Evolutionary conservation across 805 yeast species (phyloP).

Genomic region (Candida oleophila): DNA sequence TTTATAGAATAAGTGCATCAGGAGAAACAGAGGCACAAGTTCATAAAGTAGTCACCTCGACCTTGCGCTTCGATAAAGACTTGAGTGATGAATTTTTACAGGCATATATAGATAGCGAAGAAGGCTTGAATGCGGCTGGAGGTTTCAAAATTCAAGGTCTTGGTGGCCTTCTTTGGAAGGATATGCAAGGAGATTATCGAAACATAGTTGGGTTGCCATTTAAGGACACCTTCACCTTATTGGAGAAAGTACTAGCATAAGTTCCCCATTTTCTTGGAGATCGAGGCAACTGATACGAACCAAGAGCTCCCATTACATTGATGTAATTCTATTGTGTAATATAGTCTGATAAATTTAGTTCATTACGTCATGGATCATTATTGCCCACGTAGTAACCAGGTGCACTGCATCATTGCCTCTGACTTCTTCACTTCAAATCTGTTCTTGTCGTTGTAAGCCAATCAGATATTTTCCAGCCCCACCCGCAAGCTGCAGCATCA

Average conservation of each 20-base stretch:
- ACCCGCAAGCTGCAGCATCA: too few relatives aligned
- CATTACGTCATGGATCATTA: background rate
- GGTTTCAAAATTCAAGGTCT: constrained; percentile 83
- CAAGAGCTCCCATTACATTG: too few relatives aligned
- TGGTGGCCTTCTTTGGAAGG: constrained; percentile 63
- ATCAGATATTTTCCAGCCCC: too few relatives aligned
- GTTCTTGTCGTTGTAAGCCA: too few relatives aligned
- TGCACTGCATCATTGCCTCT: background rate
- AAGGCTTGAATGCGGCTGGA: constrained; percentile 85
- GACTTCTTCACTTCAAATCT: too few relatives aligned
- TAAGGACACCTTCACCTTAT: constrained; percentile 48
- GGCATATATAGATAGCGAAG: constrained; percentile 65
- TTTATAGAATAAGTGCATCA: constrained; percentile 16
- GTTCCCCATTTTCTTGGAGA: too few relatives aligned
- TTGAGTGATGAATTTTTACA: constrained; percentile 56
- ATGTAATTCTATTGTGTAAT: too few relatives aligned
- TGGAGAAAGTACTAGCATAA: constrained; percentile 22
- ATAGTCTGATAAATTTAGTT: background rate
- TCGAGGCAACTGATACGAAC: too few relatives aligned
- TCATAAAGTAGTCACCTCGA: constrained; percentile 8
- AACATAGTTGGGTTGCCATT: constrained; percentile 90
- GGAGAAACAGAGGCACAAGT: background rate
- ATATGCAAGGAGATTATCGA: constrained; percentile 75
- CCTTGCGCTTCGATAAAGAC: constrained; percentile 42
- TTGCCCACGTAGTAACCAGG: too few relatives aligned